Evolutionary conservation across 306 rosid species (phyloP).

Genomic region (Rosa chinensis): DNA sequence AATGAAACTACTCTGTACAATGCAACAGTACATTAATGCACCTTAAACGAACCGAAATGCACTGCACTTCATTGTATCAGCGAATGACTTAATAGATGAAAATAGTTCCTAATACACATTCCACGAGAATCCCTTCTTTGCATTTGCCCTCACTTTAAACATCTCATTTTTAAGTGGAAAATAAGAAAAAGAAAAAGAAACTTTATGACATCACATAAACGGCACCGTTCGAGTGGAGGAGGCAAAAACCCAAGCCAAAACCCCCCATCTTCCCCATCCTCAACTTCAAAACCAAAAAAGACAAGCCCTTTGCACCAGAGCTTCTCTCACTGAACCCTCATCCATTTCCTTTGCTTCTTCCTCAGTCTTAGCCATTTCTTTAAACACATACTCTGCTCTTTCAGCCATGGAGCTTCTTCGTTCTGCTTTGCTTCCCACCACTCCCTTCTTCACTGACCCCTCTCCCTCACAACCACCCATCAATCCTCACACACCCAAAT

Average conservation of each 20-base stretch:
- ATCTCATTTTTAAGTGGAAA: too few species aligned
- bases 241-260: too few species aligned
- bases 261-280: not conserved
- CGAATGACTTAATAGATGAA: too few species aligned
- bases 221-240: not conserved
- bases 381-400: not conserved
- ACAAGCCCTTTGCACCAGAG: not conserved
- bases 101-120: too few species aligned
- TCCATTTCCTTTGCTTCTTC: not conserved
- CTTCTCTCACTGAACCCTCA: not conserved
- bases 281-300: not conserved
- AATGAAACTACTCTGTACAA: too few species aligned
- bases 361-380: not conserved
- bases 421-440: constrained; percentile 13
- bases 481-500: constrained; percentile 13
- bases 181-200: too few species aligned
- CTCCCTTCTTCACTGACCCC: constrained; percentile 8
- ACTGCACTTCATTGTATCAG: too few species aligned
- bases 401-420: constrained; percentile 30
- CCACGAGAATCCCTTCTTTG: too few species aligned
- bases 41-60: too few species aligned
- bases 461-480: constrained; percentile 22
- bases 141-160: too few species aligned
- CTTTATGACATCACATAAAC: not conserved
- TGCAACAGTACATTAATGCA: too few species aligned